Evolutionary conservation across 306 rosid species (phyloP).

Genomic region (Vigna radiata): DNA sequence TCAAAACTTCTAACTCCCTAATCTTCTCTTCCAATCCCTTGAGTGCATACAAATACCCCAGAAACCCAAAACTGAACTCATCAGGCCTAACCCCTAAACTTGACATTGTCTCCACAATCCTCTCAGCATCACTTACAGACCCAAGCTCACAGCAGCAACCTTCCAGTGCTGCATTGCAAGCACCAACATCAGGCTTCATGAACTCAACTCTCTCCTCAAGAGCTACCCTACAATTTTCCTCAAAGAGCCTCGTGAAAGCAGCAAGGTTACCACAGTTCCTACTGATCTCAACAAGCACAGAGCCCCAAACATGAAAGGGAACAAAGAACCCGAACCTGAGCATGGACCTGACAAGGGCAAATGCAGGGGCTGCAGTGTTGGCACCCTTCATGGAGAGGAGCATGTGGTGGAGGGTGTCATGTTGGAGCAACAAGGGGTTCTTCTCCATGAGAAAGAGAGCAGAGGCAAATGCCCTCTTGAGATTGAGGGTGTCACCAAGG

Average conservation of each 20-base stretch:
- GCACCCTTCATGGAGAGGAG: conserved; percentile 70
- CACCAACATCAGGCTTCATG: conserved; percentile 77
- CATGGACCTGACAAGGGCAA: conserved; percentile 72
- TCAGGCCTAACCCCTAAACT: conserved; percentile 70
- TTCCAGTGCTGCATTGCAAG: conserved; percentile 88
- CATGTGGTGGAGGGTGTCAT: conserved; percentile 56
- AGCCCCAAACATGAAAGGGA: conserved; percentile 78
- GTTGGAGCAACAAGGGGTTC: conserved; percentile 59
- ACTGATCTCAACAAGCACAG: conserved; percentile 67
- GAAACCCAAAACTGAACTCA: conserved; percentile 76
- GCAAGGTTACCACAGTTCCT: conserved; percentile 58
- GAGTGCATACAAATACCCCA: conserved; percentile 85
- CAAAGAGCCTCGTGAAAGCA: conserved; percentile 68
- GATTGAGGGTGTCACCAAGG: conserved; percentile 65
- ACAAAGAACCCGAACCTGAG: conserved; percentile 73
- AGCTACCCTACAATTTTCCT: conserved; percentile 79
- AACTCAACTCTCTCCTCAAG: conserved; percentile 70
- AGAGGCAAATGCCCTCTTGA: conserved; percentile 87
- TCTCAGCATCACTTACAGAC: conserved; percentile 73
- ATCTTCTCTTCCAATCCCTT: conserved; percentile 76
- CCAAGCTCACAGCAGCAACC: conserved; percentile 80
- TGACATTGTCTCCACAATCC: conserved; percentile 72
- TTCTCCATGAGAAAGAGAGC: conserved; percentile 64
- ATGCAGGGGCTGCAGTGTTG: conserved; percentile 81
- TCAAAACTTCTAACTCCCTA: conserved; percentile 64